Evolutionary conservation across 129 eudicot genomes (phyloP).

Genomic region (Oenanthe sinensis): DNA sequence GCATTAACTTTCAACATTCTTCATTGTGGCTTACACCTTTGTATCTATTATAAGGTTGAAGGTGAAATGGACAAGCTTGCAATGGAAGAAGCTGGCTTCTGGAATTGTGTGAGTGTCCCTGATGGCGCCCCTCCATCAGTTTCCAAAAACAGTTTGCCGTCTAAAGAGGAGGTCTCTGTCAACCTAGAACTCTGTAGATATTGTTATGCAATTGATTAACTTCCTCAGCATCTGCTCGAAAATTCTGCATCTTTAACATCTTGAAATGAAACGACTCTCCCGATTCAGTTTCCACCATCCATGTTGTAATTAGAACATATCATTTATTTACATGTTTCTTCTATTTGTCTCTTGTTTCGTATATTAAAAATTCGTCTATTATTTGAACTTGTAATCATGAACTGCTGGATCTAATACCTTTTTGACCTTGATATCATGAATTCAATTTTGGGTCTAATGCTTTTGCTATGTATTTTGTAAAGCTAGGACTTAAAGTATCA

Average conservation of each 20-base stretch:
- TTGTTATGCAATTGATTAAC: not conserved
- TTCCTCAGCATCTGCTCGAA: not conserved
- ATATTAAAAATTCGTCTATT: not conserved
- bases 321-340: not conserved
- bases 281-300: not conserved
- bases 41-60: slow-evolving; percentile 55
- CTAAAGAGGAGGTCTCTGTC: slow-evolving; percentile 39
- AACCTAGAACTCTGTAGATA: not conserved
- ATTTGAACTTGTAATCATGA: not conserved
- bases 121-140: slow-evolving; percentile 92
- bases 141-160: slow-evolving; percentile 58
- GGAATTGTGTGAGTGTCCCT: slow-evolving; percentile 93
- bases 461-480: slow-evolving; percentile 10
- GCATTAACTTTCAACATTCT: not conserved
- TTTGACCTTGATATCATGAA: not conserved
- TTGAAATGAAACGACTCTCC: not conserved
- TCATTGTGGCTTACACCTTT: not conserved
- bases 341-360: not conserved
- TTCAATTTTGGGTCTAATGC: not conserved
- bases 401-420: not conserved
- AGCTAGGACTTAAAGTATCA: slow-evolving; percentile 42
- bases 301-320: not conserved
- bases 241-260: not conserved
- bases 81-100: slow-evolving; percentile 95
- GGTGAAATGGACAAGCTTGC: slow-evolving; percentile 99